phyloP scores from a whole-genome alignment of 495 filamentous ascomycete genomes.

The Xylaria acuta region DNA sequence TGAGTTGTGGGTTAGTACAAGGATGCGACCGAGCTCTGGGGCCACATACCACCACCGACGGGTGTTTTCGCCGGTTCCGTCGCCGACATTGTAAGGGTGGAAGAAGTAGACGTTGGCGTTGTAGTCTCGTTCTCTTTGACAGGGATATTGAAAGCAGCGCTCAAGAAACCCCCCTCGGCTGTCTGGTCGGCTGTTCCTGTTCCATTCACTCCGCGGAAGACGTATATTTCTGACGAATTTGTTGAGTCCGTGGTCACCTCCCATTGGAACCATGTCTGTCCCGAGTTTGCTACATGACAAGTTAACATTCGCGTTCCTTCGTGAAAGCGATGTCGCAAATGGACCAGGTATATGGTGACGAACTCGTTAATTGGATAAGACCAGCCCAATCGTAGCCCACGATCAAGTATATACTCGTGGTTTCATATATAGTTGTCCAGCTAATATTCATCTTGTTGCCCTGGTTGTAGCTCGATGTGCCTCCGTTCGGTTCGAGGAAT shows the following conservation, averaged over 20 bases:
- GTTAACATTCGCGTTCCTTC: background rate
- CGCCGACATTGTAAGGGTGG: constrained; percentile 23
- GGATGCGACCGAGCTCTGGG: background rate
- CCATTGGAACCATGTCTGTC: constrained; percentile 34
- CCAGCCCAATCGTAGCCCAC: constrained; percentile 27
- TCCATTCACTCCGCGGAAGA: constrained; percentile 33
- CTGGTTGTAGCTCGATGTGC: constrained; percentile 25
- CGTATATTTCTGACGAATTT: constrained; percentile 35
- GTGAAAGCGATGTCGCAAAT: background rate
- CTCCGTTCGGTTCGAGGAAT: constrained; percentile 32
- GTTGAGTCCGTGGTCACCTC: constrained; percentile 31
- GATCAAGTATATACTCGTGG: constrained; percentile 36
- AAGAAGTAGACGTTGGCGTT: constrained; percentile 25
- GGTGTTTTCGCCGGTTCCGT: constrained; percentile 1
- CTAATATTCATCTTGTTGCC: constrained; percentile 36
- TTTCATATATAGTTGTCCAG: constrained; percentile 37
- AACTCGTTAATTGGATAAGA: constrained; percentile 32
- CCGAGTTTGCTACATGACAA: constrained; percentile 29
- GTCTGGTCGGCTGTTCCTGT: constrained; percentile 29
- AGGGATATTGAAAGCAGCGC: constrained; percentile 33
- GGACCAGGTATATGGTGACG: constrained; percentile 13
- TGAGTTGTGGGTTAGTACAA: background rate
- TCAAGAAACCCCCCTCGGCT: constrained; percentile 32
- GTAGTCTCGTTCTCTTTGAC: constrained; percentile 13
- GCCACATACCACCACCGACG: background rate